Evolutionary conservation across 768 basidiomycete genomes (phyloP).

Genomic region (Ramaria sp.): DNA sequence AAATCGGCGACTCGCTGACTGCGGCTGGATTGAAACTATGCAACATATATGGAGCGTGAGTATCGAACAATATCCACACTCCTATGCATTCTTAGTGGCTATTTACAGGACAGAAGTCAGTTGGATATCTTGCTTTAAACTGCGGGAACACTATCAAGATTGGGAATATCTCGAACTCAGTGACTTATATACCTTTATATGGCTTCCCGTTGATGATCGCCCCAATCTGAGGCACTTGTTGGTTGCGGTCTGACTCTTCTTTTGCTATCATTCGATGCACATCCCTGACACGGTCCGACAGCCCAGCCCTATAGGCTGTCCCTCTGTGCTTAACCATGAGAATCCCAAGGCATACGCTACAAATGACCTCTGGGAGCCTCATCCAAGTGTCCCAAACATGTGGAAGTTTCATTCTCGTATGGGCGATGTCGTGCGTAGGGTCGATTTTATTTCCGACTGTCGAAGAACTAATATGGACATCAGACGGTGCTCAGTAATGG

Average conservation of each 20-base stretch:
- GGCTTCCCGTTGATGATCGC: neutral
- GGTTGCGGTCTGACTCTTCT: conserved; percentile 12
- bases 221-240: conserved; percentile 10
- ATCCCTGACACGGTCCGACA: neutral
- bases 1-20: conserved; percentile 6
- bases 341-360: neutral
- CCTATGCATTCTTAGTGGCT: too few species aligned
- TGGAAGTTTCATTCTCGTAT: too few species aligned
- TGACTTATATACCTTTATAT: neutral
- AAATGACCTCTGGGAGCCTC: neutral
- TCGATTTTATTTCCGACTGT: too few species aligned
- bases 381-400: neutral
- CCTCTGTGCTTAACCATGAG: neutral
- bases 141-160: neutral
- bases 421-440: too few species aligned
- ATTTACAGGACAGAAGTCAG: conserved; percentile 13
- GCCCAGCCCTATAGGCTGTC: neutral
- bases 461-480: conserved; percentile 12
- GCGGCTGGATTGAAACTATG: conserved; percentile 2
- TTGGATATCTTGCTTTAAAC: conserved; percentile 1
- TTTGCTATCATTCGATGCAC: neutral
- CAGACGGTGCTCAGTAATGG: conserved; percentile 23
- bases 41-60: conserved; percentile 8
- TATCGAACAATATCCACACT: neutral
- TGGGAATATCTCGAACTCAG: conserved; percentile 9